phyloP scores from a whole-genome alignment of 2,329 filamentous ascomycete species.

The Neopestalotiopsis rosae region DNA sequence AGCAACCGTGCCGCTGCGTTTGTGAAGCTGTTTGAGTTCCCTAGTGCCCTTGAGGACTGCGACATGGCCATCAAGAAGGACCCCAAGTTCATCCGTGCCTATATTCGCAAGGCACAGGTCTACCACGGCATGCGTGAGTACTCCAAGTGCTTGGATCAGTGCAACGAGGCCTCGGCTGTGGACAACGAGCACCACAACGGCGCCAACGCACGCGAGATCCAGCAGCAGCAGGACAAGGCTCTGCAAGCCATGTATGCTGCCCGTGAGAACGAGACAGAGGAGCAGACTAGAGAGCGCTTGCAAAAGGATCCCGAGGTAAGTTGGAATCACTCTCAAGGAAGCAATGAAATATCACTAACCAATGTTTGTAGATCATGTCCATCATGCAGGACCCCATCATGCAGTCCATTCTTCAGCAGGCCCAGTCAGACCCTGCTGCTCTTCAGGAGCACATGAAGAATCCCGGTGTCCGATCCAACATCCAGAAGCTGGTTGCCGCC shows the following conservation, averaged over 20 bases:
- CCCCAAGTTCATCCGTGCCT: conserved; percentile 90
- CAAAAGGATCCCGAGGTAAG: conserved; percentile 88
- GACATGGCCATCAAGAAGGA: conserved; percentile 90
- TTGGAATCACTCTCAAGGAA: conserved; percentile 21
- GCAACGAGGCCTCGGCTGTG: conserved; percentile 77
- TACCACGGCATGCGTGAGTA: conserved; percentile 98
- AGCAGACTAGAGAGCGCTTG: conserved; percentile 91
- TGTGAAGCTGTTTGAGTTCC: conserved; percentile 96
- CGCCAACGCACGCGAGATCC: conserved; percentile 89
- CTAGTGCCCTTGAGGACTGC: conserved; percentile 90
- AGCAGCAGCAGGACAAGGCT: conserved; percentile 92
- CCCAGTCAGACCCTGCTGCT: conserved; percentile 89
- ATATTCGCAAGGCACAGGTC: conserved; percentile 94
- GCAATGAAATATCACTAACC: neutral
- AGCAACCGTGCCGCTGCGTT: conserved; percentile 97
- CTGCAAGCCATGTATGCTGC: conserved; percentile 87
- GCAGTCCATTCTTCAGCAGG: conserved; percentile 96
- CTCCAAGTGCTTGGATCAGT: conserved; percentile 90
- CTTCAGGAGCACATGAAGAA: conserved; percentile 98
- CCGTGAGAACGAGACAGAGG: conserved; percentile 92
- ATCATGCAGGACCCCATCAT: conserved; percentile 97
- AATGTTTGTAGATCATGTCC: conserved; percentile 68
- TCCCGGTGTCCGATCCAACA: conserved; percentile 80
- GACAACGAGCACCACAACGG: conserved; percentile 72
- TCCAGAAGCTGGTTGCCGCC: conserved; percentile 92